phyloP scores from a whole-genome alignment of 2,329 filamentous ascomycete genomes.

The Colletotrichum eleusines region DNA sequence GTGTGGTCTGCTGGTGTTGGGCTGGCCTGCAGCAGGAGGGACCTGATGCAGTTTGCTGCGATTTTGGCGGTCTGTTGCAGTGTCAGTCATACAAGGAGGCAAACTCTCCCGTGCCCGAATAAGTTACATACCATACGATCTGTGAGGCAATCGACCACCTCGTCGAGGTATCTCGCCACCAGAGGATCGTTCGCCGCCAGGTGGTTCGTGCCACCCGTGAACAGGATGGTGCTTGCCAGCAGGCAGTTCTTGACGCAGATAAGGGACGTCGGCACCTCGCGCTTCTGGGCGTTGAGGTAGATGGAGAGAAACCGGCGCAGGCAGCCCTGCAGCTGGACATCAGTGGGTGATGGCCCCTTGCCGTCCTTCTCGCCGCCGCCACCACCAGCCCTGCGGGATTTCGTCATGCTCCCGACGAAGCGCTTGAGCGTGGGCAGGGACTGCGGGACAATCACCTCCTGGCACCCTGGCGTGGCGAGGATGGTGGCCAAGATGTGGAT shows the following conservation, averaged over 20 bases:
- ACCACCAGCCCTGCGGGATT: slow-evolving; percentile 51
- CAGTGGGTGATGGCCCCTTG: slow-evolving; percentile 62
- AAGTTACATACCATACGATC: slow-evolving; percentile 77
- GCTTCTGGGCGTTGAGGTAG: slow-evolving; percentile 79
- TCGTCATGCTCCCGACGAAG: slow-evolving; percentile 83
- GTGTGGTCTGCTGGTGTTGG: slow-evolving; percentile 76
- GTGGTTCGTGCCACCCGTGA: slow-evolving; percentile 82
- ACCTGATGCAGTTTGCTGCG: slow-evolving; percentile 89
- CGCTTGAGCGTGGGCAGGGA: slow-evolving; percentile 91
- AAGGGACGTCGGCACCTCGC: slow-evolving; percentile 80
- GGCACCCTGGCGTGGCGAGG: slow-evolving; percentile 86
- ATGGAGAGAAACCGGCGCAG: slow-evolving; percentile 86
- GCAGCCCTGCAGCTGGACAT: slow-evolving; percentile 82
- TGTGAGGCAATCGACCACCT: slow-evolving; percentile 85
- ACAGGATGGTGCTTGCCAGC: slow-evolving; percentile 87
- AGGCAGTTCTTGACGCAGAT: slow-evolving; percentile 94
- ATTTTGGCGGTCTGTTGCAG: slow-evolving; percentile 79
- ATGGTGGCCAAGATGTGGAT: slow-evolving; percentile 97
- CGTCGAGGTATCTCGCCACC: slow-evolving; percentile 79
- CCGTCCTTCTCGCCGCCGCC: slow-evolving; percentile 47
- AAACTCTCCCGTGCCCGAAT: not conserved
- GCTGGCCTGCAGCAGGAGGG: slow-evolving; percentile 77
- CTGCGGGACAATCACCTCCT: slow-evolving; percentile 89
- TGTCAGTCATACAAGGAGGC: slow-evolving; percentile 18
- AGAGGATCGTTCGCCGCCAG: slow-evolving; percentile 82